These are phyloP conservation scores for Nothomitra cinnamomea DNA, from an alignment of 2,329 filamentous ascomycete genomes.

Conservation along the genomic window DNA sequence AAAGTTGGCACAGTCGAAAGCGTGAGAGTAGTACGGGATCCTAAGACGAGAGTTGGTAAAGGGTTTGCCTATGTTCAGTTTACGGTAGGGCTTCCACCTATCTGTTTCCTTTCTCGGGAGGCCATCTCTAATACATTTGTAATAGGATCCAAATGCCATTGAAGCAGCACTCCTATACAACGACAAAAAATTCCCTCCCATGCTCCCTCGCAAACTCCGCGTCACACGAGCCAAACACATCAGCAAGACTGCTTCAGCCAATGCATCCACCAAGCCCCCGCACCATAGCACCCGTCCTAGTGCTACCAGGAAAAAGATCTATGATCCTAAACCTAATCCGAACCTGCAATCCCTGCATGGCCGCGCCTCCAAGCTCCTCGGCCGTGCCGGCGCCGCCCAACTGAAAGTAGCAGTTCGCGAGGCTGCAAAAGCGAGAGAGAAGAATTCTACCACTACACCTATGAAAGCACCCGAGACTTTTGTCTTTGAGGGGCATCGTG, in stretches of 20 bases:
- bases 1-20: conserved; percentile 74
- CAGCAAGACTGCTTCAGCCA: conserved; percentile 24
- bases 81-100: conserved; percentile 32
- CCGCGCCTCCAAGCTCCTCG: conserved; percentile 58
- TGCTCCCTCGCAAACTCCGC: conserved; percentile 76
- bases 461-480: conserved; percentile 48
- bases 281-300: background rate
- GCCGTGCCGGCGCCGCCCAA: conserved; percentile 44
- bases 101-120: background rate
- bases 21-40: conserved; percentile 79
- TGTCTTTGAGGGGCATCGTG: conserved; percentile 68
- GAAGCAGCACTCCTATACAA: conserved; percentile 80
- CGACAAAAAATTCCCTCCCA: conserved; percentile 82
- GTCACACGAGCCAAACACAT: conserved; percentile 71
- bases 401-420: conserved; percentile 20
- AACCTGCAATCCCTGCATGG: conserved; percentile 55
- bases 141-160: conserved; percentile 62
- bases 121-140: conserved; percentile 10
- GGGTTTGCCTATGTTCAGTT: conserved; percentile 98
- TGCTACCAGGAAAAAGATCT: conserved; percentile 27
- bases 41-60: conserved; percentile 83
- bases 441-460: conserved; percentile 12
- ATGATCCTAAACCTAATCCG: conserved; percentile 52
- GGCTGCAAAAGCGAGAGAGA: conserved; percentile 5
- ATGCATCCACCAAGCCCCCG: background rate